phyloP scores from a whole-genome alignment of 2,329 filamentous ascomycete species.

The Akanthomyces lecanii region DNA sequence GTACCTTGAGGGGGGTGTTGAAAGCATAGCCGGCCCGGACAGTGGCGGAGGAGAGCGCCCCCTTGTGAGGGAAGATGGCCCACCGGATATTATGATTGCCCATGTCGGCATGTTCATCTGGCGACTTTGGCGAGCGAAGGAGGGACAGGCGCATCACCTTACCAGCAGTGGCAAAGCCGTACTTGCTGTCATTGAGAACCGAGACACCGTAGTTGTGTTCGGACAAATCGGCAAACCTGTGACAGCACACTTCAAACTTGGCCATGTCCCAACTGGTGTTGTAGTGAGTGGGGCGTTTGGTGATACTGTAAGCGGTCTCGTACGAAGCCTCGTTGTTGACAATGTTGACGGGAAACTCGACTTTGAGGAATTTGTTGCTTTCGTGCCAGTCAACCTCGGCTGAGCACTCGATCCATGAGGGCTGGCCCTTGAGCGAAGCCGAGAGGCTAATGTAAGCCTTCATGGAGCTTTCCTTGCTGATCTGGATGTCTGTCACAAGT shows the following conservation, averaged over 20 bases:
- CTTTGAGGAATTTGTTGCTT: slow-evolving; percentile 96
- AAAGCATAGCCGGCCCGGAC: slow-evolving; percentile 84
- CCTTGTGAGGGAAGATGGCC: slow-evolving; percentile 82
- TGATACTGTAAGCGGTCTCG: slow-evolving; percentile 89
- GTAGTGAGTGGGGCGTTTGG: slow-evolving; percentile 89
- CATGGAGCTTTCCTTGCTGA: slow-evolving; percentile 81
- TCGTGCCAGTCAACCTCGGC: slow-evolving; percentile 96
- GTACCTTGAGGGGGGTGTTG: slow-evolving; percentile 67
- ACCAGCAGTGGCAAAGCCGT: slow-evolving; percentile 87
- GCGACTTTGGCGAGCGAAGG: slow-evolving; percentile 83
- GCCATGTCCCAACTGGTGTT: slow-evolving; percentile 98
- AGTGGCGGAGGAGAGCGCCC: slow-evolving; percentile 65
- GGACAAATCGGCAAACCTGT: slow-evolving; percentile 88
- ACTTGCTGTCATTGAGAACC: slow-evolving; percentile 92
- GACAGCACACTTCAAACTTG: slow-evolving; percentile 94
- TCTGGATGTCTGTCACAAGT: slow-evolving; percentile 77
- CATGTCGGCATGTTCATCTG: slow-evolving; percentile 93
- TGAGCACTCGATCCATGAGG: slow-evolving; percentile 68
- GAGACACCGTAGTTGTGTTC: slow-evolving; percentile 87
- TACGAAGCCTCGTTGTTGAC: slow-evolving; percentile 90
- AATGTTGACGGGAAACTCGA: slow-evolving; percentile 93
- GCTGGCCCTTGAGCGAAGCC: slow-evolving; percentile 56
- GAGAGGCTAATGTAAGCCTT: slow-evolving; percentile 80
- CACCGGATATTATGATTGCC: slow-evolving; percentile 82
- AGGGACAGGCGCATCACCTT: slow-evolving; percentile 86